Evolutionary conservation across 306 rosid species (phyloP).

Genomic region (Vachellia pachyceras): DNA sequence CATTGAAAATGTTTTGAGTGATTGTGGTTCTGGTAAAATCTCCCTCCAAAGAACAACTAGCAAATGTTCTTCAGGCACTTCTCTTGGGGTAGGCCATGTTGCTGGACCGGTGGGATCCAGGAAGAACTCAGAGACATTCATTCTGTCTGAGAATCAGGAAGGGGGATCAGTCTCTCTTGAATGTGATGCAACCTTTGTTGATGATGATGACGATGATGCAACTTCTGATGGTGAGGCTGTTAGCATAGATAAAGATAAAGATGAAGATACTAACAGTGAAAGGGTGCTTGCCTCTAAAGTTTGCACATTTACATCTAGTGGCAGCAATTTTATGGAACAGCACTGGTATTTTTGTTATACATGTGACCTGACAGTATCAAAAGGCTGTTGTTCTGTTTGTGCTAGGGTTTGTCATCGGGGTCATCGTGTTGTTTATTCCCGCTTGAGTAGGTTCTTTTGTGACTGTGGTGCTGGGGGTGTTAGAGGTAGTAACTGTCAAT

Average conservation of each 20-base stretch:
- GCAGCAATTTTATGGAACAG: slow-evolving; percentile 99
- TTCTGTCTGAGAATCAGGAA: slow-evolving; percentile 82
- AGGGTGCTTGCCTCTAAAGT: slow-evolving; percentile 96
- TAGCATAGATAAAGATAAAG: slow-evolving; percentile 96
- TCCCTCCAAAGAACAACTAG: slow-evolving; percentile 57
- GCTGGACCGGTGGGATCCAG: slow-evolving; percentile 70
- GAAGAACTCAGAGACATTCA: slow-evolving; percentile 74
- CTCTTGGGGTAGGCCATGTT: slow-evolving; percentile 61
- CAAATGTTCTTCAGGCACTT: slow-evolving; percentile 62
- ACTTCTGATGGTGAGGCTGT: slow-evolving; percentile 99
- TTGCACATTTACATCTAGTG: slow-evolving; percentile 98
- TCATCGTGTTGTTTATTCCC: slow-evolving; percentile 99
- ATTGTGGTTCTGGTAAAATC: slow-evolving; percentile 75
- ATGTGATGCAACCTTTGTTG: slow-evolving; percentile 93
- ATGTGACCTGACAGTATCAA: slow-evolving; percentile 94
- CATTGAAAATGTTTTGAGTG: slow-evolving; percentile 68
- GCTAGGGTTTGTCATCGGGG: slow-evolving; percentile 99
- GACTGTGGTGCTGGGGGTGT: slow-evolving; percentile 99
- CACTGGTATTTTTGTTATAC: slow-evolving; percentile 99
- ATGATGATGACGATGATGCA: slow-evolving; percentile 99
- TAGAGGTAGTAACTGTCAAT: slow-evolving; percentile 95
- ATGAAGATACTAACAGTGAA: slow-evolving; percentile 93
- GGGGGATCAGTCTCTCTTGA: slow-evolving; percentile 84
- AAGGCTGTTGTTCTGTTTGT: slow-evolving; percentile 99
- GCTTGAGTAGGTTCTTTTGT: slow-evolving; percentile 97